Evolutionary conservation across 768 basidiomycete genomes (phyloP).

Genomic region (Hericium erinaceus): DNA sequence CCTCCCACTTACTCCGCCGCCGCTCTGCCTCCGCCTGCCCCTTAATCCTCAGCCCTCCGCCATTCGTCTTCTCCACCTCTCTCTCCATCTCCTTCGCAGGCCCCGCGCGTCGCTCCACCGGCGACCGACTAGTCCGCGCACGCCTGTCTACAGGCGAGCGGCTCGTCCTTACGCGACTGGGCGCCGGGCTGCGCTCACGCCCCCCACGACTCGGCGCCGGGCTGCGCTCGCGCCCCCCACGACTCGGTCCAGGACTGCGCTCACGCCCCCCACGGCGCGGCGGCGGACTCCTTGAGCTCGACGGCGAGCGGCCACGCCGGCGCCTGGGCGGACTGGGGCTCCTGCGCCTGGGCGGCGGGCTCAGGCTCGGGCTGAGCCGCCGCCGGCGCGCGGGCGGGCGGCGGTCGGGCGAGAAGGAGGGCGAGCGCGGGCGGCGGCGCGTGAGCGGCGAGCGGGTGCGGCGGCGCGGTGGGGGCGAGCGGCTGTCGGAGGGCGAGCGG

Average conservation of each 20-base stretch:
- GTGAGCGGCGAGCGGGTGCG: slow-evolving; percentile 7
- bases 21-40: slow-evolving; percentile 53
- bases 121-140: no score
- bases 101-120: no score
- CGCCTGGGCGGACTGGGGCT: slow-evolving; percentile 25
- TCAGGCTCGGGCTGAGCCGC: slow-evolving; percentile 17
- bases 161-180: no score
- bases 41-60: slow-evolving; percentile 63
- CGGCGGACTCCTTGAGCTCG: neutral
- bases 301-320: slow-evolving; percentile 3
- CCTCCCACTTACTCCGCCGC: slow-evolving; percentile 47
- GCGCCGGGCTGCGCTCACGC: no score
- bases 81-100: slow-evolving; percentile 1
- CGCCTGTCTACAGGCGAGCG: no score
- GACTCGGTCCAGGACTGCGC: neutral
- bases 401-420: slow-evolving; percentile 43
- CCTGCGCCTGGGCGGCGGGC: slow-evolving; percentile 27
- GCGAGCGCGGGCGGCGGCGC: slow-evolving; percentile 32
- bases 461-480: slow-evolving; percentile 11
- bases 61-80: slow-evolving; percentile 20
- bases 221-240: neutral
- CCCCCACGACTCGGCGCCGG: neutral
- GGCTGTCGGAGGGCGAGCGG: neutral
- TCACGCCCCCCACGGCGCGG: neutral
- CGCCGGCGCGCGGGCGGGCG: slow-evolving; percentile 39